phyloP scores from a whole-genome alignment of 108 stramenopile genomes.

The Asterionellopsis glacialis region DNA sequence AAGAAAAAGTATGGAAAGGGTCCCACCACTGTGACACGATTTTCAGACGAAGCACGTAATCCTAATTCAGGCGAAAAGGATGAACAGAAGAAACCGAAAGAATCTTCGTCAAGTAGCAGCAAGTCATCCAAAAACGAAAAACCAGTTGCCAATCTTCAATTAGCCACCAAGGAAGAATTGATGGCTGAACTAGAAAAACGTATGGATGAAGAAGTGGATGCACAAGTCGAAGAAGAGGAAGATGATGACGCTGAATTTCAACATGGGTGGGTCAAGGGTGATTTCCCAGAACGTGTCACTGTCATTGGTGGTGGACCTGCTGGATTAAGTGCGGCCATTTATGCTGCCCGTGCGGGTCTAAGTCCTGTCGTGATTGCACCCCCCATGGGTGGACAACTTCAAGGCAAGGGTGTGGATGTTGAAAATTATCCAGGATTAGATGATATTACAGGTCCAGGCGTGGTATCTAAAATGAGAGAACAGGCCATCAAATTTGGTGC shows the following conservation, averaged over 20 bases:
- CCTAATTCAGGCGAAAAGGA: constrained; percentile 10
- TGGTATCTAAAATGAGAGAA: constrained; percentile 75
- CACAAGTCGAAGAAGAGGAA: constrained; percentile 67
- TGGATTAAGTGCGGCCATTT: constrained; percentile 88
- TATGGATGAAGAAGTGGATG: constrained; percentile 74
- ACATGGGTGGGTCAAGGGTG: constrained; percentile 47
- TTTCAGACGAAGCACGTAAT: constrained; percentile 15
- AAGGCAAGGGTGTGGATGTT: constrained; percentile 92
- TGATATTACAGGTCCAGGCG: constrained; percentile 82
- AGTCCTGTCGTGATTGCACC: constrained; percentile 84
- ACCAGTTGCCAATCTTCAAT: constrained; percentile 54
- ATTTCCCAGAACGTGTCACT: constrained; percentile 73
- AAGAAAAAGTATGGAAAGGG: constrained; percentile 80
- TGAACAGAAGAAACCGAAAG: neutral
- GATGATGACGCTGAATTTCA: constrained; percentile 62
- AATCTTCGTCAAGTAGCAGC: constrained; percentile 8
- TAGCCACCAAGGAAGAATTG: constrained; percentile 79
- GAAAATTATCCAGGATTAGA: constrained; percentile 91
- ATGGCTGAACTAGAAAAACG: constrained; percentile 79
- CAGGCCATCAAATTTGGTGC: constrained; percentile 85
- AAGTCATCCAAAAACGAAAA: constrained; percentile 9
- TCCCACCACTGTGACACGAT: constrained; percentile 50
- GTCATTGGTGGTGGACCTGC: constrained; percentile 95
- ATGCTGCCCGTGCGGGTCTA: constrained; percentile 89
- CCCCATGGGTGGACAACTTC: constrained; percentile 87